A percentile compares a stretch with the other conserved stretches of the same genome.
Evolutionary conservation across 129 eudicot species (phyloP).

Genomic region (Artemisia annua): DNA sequence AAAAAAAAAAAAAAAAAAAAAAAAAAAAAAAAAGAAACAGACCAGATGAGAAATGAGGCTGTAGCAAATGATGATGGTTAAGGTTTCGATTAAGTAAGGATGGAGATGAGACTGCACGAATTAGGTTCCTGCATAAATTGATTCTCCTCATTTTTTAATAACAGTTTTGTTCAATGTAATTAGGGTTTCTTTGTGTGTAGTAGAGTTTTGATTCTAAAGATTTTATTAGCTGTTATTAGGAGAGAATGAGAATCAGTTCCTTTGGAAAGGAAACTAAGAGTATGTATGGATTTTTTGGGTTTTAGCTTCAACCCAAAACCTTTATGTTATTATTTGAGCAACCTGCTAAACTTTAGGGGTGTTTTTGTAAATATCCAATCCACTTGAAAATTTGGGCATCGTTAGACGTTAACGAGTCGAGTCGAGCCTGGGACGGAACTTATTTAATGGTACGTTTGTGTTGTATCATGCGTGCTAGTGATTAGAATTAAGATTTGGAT

Average conservation of each 20-base stretch:
- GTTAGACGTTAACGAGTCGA: too few species aligned
- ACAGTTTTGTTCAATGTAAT: neutral
- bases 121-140: slow-evolving; percentile 23
- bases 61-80: neutral
- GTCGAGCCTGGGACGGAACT: too few species aligned
- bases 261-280: neutral
- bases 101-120: slow-evolving; percentile 12
- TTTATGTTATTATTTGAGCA: neutral
- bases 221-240: neutral
- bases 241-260: neutral
- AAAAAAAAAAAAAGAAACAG: neutral
- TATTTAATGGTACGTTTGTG: too few species aligned
- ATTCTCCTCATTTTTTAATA: slow-evolving; percentile 14
- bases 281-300: slow-evolving; percentile 4
- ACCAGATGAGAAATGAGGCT: slow-evolving; percentile 34
- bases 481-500: too few species aligned
- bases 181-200: slow-evolving; percentile 1
- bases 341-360: neutral
- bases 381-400: too few species aligned
- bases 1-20: neutral
- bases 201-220: neutral
- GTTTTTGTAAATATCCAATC: neutral
- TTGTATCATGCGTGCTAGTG: too few species aligned
- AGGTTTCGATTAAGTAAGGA: too few species aligned
- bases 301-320: too few species aligned